phyloP scores from a whole-genome alignment of 306 rosid genomes.

The Sindora glabra region DNA sequence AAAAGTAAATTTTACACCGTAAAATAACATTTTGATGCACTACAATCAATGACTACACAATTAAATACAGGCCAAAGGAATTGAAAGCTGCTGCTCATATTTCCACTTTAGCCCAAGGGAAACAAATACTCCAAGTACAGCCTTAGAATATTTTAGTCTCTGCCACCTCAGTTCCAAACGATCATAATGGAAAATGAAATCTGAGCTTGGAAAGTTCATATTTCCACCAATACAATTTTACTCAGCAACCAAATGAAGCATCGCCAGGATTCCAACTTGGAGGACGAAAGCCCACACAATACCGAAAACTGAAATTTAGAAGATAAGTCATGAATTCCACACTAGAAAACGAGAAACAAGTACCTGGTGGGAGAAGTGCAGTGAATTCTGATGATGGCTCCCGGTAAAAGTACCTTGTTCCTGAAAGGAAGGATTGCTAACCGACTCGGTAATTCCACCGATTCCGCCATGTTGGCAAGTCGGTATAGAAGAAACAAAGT shows the following conservation, averaged over 20 bases:
- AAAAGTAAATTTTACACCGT: too few relatives aligned
- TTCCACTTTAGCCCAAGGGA: neutral
- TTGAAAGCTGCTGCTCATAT: neutral
- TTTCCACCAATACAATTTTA: neutral
- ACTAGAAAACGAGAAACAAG: too few relatives aligned
- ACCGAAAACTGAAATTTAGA: neutral
- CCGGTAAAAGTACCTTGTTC: conserved; percentile 93
- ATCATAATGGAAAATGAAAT: neutral
- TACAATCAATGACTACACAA: too few relatives aligned
- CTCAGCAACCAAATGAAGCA: neutral
- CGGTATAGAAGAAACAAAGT: neutral
- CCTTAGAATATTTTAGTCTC: too few relatives aligned
- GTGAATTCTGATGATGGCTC: conserved; percentile 92
- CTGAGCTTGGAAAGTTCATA: neutral
- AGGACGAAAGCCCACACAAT: neutral
- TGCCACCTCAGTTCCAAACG: too few relatives aligned
- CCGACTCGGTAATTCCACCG: conserved; percentile 86
- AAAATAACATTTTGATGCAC: too few relatives aligned
- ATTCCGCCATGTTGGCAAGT: conserved; percentile 63
- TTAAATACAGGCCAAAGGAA: too few relatives aligned
- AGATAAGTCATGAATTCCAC: neutral
- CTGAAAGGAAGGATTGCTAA: conserved; percentile 95
- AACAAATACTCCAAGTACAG: too few relatives aligned
- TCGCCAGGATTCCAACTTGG: too few relatives aligned
- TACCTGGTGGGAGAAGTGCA: conserved; percentile 97